These are phyloP conservation scores for Nemania sp. DNA, from an alignment of 2,329 filamentous ascomycete species.

Conservation along the genomic window DNA sequence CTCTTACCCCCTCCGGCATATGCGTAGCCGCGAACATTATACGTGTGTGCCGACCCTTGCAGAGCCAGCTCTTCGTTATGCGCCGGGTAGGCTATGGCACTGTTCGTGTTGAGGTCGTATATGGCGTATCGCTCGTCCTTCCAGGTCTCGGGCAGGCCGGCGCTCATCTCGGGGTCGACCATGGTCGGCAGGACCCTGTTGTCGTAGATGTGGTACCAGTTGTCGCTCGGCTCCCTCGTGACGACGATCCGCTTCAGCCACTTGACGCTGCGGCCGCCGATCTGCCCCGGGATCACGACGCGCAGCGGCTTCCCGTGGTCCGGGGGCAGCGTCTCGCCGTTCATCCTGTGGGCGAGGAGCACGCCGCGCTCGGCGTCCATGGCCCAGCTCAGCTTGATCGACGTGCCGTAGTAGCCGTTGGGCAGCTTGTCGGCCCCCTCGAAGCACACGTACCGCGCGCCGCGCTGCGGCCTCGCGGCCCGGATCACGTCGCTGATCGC, in stretches of 20 bases:
- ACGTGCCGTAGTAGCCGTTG: conserved; percentile 88
- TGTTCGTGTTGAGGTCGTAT: conserved; percentile 88
- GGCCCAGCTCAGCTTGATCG: conserved; percentile 84
- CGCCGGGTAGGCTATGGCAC: conserved; percentile 76
- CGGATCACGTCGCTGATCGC: conserved; percentile 72
- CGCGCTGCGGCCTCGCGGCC: conserved; percentile 68
- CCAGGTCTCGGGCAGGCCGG: conserved; percentile 77
- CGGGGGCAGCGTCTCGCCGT: conserved; percentile 76
- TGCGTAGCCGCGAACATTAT: conserved; percentile 78
- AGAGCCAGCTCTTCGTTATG: conserved; percentile 72
- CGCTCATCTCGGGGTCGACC: conserved; percentile 79
- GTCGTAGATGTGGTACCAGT: conserved; percentile 96
- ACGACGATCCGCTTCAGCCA: conserved; percentile 85
- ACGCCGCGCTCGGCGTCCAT: conserved; percentile 83
- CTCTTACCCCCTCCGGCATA: conserved; percentile 87
- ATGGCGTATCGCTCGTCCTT: conserved; percentile 89
- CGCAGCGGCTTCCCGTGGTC: conserved; percentile 87
- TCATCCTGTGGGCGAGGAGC: conserved; percentile 89
- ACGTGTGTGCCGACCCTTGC: conserved; percentile 53
- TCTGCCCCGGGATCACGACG: conserved; percentile 85
- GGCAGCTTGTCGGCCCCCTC: conserved; percentile 87
- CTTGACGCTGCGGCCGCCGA: conserved; percentile 90
- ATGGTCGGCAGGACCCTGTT: conserved; percentile 88
- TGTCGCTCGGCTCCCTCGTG: conserved; percentile 79
- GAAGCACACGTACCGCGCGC: conserved; percentile 84